These are phyloP conservation scores for Septoria linicola DNA, from an alignment of 2,329 filamentous ascomycete species.

Conservation along the genomic window DNA sequence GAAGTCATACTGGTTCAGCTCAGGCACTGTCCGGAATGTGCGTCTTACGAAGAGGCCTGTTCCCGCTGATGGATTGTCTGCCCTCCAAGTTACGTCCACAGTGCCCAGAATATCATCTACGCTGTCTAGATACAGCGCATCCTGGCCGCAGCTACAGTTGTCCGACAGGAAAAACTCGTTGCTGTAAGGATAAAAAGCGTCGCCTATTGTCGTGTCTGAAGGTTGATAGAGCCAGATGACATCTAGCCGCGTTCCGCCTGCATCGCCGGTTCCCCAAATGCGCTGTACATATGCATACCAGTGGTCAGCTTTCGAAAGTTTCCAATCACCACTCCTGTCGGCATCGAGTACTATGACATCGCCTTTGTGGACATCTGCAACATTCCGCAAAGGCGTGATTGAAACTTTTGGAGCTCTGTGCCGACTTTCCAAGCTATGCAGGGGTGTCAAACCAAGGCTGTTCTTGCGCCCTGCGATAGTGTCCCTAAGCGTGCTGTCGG, in stretches of 20 bases:
- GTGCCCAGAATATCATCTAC: constrained; percentile 60
- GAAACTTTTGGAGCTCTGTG: not conserved
- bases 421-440: not conserved
- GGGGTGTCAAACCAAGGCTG: constrained; percentile 31
- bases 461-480: constrained; percentile 23
- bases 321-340: constrained; percentile 58
- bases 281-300: constrained; percentile 72
- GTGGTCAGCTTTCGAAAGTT: constrained; percentile 43
- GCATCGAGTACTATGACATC: constrained; percentile 52
- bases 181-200: constrained; percentile 64
- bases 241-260: constrained; percentile 54
- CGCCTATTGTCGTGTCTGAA: constrained; percentile 66
- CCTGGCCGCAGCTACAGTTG: constrained; percentile 67
- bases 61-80: constrained; percentile 47
- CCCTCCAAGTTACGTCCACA: constrained; percentile 59
- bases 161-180: constrained; percentile 77
- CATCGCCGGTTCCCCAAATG: constrained; percentile 42
- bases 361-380: constrained; percentile 41
- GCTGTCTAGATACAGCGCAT: constrained; percentile 54
- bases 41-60: constrained; percentile 68
- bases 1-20: constrained; percentile 56
- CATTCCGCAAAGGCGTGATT: not conserved
- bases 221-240: constrained; percentile 74
- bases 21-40: constrained; percentile 58
- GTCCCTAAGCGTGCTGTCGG: constrained; percentile 27